Evolutionary conservation across 441 rosid genomes (phyloP).

Genomic region (Populus hybrid): DNA sequence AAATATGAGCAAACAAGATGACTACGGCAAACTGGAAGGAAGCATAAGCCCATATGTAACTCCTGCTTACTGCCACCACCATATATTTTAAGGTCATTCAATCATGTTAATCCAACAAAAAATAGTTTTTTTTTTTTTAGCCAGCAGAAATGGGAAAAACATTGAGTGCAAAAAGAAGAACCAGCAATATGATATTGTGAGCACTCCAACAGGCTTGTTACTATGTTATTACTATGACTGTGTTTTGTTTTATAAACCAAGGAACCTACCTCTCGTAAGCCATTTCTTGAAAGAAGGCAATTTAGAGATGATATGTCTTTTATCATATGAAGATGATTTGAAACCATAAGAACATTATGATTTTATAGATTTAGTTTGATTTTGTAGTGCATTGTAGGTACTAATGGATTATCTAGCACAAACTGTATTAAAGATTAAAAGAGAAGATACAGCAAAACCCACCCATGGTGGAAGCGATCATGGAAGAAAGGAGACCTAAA

Average conservation of each 20-base stretch:
- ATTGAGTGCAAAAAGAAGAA: background rate
- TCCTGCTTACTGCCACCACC: conserved; percentile 47
- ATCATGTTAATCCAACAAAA: conserved; percentile 20
- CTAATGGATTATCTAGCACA: background rate
- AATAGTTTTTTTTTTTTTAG: conserved; percentile 8
- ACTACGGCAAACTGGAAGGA: conserved; percentile 59
- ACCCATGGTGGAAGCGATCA: conserved; percentile 89
- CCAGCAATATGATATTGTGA: background rate
- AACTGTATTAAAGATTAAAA: background rate
- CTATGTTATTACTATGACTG: background rate
- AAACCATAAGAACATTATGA: background rate
- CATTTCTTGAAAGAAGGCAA: background rate
- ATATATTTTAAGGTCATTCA: conserved; percentile 15
- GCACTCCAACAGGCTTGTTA: background rate
- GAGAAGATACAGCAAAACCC: conserved; percentile 3
- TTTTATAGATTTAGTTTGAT: background rate
- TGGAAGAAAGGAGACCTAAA: conserved; percentile 79
- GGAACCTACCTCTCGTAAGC: background rate
- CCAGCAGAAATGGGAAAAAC: conserved; percentile 11
- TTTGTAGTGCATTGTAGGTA: background rate
- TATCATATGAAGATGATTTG: background rate
- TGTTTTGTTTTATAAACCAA: background rate
- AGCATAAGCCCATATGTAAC: conserved; percentile 65
- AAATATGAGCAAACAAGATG: conserved; percentile 67
- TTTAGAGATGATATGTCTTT: background rate